These are phyloP conservation scores for Pseudozyma hubeiensis DNA, from an alignment of 1,284 basidiomycete species.

Conservation along the genomic window DNA sequence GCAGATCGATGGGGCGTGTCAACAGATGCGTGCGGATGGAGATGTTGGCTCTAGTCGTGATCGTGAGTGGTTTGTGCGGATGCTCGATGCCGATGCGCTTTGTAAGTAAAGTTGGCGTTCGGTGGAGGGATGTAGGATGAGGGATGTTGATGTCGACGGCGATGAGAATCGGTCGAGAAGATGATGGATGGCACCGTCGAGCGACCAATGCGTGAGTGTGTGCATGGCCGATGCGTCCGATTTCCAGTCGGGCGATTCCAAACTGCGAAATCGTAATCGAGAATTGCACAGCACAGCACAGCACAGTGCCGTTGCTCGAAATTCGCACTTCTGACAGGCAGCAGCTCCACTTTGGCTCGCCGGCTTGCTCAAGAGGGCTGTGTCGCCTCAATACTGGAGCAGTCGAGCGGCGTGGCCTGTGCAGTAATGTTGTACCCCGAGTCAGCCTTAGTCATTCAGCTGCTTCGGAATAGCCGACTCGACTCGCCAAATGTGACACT, in stretches of 20 bases:
- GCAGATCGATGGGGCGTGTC: not conserved
- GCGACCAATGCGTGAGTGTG: not conserved
- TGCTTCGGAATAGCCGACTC: constrained; percentile 1
- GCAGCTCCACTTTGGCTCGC: constrained; percentile 24
- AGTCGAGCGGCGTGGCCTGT: constrained; percentile 18
- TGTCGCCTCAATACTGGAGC: not conserved
- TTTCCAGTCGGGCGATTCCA: not conserved
- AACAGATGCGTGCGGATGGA: not conserved
- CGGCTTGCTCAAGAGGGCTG: constrained; percentile 2
- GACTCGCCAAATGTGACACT: not conserved
- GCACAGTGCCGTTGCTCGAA: not conserved
- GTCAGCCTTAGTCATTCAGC: constrained; percentile 24
- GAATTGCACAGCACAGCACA: constrained; percentile 3
- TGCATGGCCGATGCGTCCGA: constrained; percentile 2
- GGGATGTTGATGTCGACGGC: not conserved
- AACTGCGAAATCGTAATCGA: too few species aligned
- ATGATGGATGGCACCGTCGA: constrained; percentile 3
- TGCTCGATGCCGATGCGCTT: not conserved
- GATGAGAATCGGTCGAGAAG: constrained; percentile 5
- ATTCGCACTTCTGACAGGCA: constrained; percentile 1
- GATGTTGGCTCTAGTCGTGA: not conserved
- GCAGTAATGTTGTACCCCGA: not conserved
- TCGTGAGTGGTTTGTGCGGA: not conserved
- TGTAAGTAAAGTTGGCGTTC: not conserved
- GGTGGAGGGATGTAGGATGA: not conserved